phyloP scores from a whole-genome alignment of 106 monocot species.

The Apostasia ramifera region DNA sequence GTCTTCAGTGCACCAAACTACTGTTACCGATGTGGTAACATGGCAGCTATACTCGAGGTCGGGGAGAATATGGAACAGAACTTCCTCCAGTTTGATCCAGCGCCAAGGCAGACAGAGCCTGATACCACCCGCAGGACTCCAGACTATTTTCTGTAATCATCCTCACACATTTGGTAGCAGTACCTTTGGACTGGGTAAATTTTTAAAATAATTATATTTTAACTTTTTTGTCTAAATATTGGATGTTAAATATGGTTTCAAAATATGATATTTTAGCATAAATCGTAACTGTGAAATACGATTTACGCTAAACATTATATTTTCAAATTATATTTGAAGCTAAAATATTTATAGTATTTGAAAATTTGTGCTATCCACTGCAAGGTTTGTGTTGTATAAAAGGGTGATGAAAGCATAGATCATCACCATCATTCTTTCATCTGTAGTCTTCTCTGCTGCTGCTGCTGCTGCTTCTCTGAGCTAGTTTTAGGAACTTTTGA shows the following conservation, averaged over 20 bases:
- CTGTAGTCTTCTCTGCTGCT: conserved; percentile 4
- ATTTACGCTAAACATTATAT: too few relatives aligned
- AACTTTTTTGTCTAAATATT: too few relatives aligned
- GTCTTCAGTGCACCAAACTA: conserved; percentile 53
- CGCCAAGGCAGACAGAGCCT: conserved; percentile 41
- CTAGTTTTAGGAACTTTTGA: neutral
- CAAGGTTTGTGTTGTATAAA: neutral
- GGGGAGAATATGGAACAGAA: conserved; percentile 55
- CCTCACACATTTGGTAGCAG: neutral
- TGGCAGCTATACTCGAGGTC: conserved; percentile 51
- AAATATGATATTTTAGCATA: too few relatives aligned
- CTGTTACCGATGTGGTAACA: conserved; percentile 52
- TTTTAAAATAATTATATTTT: too few relatives aligned
- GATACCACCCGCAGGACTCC: conserved; percentile 41
- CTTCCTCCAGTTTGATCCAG: conserved; percentile 48
- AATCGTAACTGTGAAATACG: too few relatives aligned
- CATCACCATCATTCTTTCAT: conserved; percentile 21
- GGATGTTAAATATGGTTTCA: too few relatives aligned
- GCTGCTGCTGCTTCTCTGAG: neutral
- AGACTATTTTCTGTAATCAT: conserved; percentile 39
- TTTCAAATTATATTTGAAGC: too few relatives aligned
- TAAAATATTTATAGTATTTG: too few relatives aligned
- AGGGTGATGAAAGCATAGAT: neutral
- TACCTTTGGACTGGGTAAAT: neutral
- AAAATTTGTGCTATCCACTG: neutral